These are phyloP conservation scores for Neofusicoccum umdonicola DNA, from an alignment of 2,329 filamentous ascomycete genomes.

Conservation along the genomic window DNA sequence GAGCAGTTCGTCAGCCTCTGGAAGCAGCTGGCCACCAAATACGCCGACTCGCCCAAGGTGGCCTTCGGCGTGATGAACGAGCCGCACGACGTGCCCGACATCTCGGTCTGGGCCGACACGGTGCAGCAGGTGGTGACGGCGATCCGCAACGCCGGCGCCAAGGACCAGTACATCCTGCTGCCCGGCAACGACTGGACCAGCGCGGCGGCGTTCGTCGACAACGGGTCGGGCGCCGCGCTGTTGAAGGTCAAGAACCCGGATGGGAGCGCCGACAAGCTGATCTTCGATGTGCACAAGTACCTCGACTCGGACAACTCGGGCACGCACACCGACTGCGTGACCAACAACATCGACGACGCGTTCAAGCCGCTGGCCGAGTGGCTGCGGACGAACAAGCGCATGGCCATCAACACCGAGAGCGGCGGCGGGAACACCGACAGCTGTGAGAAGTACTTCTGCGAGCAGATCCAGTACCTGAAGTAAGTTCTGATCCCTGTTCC, in stretches of 20 bases:
- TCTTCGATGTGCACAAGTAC: slow-evolving; percentile 45
- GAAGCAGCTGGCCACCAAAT: slow-evolving; percentile 56
- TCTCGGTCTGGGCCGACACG: slow-evolving; percentile 58
- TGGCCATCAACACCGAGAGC: slow-evolving; percentile 43
- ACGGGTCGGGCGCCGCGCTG: slow-evolving; percentile 45
- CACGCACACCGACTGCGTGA: slow-evolving; percentile 33
- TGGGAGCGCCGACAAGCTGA: slow-evolving; percentile 54
- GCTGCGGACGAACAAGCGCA: slow-evolving; percentile 36
- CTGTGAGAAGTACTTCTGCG: slow-evolving; percentile 35
- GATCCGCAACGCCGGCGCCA: slow-evolving; percentile 64
- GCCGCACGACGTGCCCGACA: slow-evolving; percentile 58
- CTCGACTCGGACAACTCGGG: slow-evolving; percentile 42
- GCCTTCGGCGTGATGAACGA: slow-evolving; percentile 69
- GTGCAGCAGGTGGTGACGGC: slow-evolving; percentile 64
- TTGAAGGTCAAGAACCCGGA: slow-evolving; percentile 58
- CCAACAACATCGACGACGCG: slow-evolving; percentile 32
- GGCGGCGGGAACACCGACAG: slow-evolving; percentile 39
- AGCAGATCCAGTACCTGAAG: slow-evolving; percentile 31
- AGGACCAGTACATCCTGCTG: slow-evolving; percentile 61
- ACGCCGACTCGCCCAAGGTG: slow-evolving; percentile 53
- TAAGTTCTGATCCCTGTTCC: slow-evolving; percentile 12
- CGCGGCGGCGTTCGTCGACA: slow-evolving; percentile 27
- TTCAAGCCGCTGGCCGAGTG: slow-evolving; percentile 38
- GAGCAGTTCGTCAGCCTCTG: slow-evolving; percentile 59
- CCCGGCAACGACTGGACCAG: slow-evolving; percentile 60